phyloP scores from a whole-genome alignment of 352 stramenopile species.

The Plasmopara muralis region DNA sequence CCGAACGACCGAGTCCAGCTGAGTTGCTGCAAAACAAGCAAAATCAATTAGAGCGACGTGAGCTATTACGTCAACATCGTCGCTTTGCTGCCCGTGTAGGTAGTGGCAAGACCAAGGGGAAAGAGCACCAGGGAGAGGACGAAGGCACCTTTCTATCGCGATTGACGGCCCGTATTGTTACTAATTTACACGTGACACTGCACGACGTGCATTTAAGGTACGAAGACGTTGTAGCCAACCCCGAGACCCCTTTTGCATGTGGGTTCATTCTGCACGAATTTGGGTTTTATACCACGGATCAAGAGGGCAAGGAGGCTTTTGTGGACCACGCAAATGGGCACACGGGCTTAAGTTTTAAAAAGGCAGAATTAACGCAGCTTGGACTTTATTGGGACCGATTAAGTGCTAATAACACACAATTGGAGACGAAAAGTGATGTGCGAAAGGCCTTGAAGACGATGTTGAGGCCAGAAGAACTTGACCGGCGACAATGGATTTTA shows the following conservation, averaged over 20 bases:
- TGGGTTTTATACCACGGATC: slow-evolving; percentile 67
- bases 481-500: slow-evolving; percentile 36
- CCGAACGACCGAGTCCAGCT: slow-evolving; percentile 34
- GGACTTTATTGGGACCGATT: slow-evolving; percentile 71
- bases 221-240: slow-evolving; percentile 64
- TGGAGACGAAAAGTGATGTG: slow-evolving; percentile 36
- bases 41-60: slow-evolving; percentile 56
- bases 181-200: slow-evolving; percentile 77
- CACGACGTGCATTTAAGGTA: slow-evolving; percentile 68
- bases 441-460: slow-evolving; percentile 43
- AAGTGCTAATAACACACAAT: slow-evolving; percentile 13
- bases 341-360: slow-evolving; percentile 55
- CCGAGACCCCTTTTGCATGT: slow-evolving; percentile 55
- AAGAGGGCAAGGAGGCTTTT: slow-evolving; percentile 56
- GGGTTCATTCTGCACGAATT: slow-evolving; percentile 65
- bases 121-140: slow-evolving; percentile 29
- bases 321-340: slow-evolving; percentile 42
- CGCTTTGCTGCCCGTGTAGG: slow-evolving; percentile 45
- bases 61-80: slow-evolving; percentile 63
- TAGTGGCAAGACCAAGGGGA: slow-evolving; percentile 6
- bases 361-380: slow-evolving; percentile 39
- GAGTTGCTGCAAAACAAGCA: slow-evolving; percentile 53
- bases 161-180: slow-evolving; percentile 66
- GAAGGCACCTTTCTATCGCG: slow-evolving; percentile 77
- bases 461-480: slow-evolving; percentile 26